phyloP scores from a whole-genome alignment of 1,284 basidiomycete genomes.

The Abortiporus biennis region DNA sequence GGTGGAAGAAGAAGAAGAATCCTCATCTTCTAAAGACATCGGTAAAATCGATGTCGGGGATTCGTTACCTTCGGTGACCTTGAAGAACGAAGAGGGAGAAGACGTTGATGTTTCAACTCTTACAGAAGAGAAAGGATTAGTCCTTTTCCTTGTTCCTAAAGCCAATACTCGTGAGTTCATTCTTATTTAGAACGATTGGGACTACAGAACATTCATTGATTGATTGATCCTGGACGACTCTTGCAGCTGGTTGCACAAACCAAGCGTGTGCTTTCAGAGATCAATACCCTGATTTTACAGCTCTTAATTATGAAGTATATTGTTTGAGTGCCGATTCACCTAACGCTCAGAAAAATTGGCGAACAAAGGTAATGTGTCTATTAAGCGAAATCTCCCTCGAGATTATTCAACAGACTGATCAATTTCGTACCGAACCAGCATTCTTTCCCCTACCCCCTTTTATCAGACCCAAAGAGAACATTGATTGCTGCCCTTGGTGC shows the following conservation, averaged over 20 bases:
- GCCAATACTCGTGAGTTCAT: slow-evolving; percentile 71
- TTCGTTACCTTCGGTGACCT: slow-evolving; percentile 63
- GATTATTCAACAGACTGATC: too few species aligned
- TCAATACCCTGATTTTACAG: slow-evolving; percentile 67
- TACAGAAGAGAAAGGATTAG: slow-evolving; percentile 64
- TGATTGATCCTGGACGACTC: too few species aligned
- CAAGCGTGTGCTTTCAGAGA: slow-evolving; percentile 91
- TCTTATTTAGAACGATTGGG: neutral
- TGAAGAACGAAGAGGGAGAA: slow-evolving; percentile 77
- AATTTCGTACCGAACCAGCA: too few species aligned
- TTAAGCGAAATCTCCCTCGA: neutral
- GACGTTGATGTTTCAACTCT: slow-evolving; percentile 62
- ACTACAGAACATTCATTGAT: neutral
- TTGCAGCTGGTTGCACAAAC: slow-evolving; percentile 76
- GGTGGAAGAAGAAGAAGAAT: too few species aligned
- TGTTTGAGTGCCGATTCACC: slow-evolving; percentile 85
- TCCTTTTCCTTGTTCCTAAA: slow-evolving; percentile 81
- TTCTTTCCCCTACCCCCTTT: slow-evolving; percentile 77
- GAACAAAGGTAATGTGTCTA: slow-evolving; percentile 57
- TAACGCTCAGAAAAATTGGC: slow-evolving; percentile 75
- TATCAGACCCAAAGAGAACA: slow-evolving; percentile 81
- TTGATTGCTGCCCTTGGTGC: slow-evolving; percentile 83
- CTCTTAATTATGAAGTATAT: slow-evolving; percentile 71
- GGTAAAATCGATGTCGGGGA: slow-evolving; percentile 65
- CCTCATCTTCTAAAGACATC: slow-evolving; percentile 1